Base-by-base conservation (phyloP, 768 basidiomycete species). In the Calocera viscosa region DNA sequence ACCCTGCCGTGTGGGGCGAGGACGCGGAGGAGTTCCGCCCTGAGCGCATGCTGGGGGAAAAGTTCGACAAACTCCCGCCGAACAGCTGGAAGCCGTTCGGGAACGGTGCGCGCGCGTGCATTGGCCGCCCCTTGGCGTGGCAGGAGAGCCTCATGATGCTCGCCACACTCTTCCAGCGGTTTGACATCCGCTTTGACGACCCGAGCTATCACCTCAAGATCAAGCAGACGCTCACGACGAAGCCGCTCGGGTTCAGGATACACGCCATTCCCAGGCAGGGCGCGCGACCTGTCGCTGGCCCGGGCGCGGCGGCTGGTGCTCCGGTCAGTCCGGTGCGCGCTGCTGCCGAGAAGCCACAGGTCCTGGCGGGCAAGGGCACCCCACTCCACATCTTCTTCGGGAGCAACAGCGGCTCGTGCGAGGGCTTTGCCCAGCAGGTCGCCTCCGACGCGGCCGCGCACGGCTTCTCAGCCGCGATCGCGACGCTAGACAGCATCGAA, bases 11-110 rank as follows among this genome's bases (percentile, higher is more conserved):
- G 0, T 83, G 80, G 79, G 82, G 82, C 1, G 80, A 81, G 41
- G 80, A 83, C 71, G 72, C 78, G 3, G 72, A 77, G 7, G 76
- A 78, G 64, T 82, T 79, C 73, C 74, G 71, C n/a, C 82, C 82
- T 0, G 81, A 82, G 68, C 75, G 82, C 14, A 80, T 83, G 80
- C 69, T 82, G 38, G 78, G 80, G 66, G 81, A 79, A n/a, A 78
- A 78, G 65, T 83, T 81, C 68, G 81, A 81, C 70, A 76, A 77
- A 11, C 73, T 82, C 8, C 82, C 82, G 0, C 78, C 77, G 17
- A 79, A 80, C 64, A 75, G 78, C 2, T 81, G 79, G 78, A 78
- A 80, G 65, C 79, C 81, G 0, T 79, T 69, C 65, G 73, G 72
- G 3, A 75, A 73, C 65, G 74, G 74, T 34, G 65, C 68, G 19